Conservation (phyloP, 352 stramenopile species). For the Phytophthora sansomeana region DNA sequence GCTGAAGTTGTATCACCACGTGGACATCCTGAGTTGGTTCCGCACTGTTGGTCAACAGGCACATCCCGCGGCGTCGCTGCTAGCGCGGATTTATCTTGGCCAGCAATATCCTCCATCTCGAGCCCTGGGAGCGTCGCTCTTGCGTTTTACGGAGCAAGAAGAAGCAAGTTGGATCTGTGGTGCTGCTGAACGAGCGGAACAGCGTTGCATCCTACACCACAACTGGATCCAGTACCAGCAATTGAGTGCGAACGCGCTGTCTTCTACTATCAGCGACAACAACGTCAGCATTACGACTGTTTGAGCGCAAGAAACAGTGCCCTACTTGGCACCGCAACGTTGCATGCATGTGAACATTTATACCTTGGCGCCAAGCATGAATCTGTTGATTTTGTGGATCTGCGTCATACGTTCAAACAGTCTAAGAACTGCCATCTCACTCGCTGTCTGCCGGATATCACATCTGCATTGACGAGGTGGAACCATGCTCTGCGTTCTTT, state of each 20-base stretch:
- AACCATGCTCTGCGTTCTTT: too few relatives aligned
- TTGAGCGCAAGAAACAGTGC: conserved; percentile 11
- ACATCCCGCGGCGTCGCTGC: conserved; percentile 37
- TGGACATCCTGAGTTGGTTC: conserved; percentile 53
- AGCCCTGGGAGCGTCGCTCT: conserved; percentile 25
- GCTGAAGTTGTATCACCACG: conserved; percentile 50
- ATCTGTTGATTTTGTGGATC: too few relatives aligned
- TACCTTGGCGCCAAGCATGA: too few relatives aligned
- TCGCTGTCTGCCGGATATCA: too few relatives aligned
- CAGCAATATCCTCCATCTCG: conserved; percentile 21
- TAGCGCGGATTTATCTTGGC: conserved; percentile 45
- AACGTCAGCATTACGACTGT: conserved; percentile 1
- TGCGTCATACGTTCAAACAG: too few relatives aligned
- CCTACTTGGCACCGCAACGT: neutral
- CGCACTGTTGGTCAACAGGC: conserved; percentile 37
- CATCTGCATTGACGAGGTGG: too few relatives aligned
- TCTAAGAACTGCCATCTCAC: too few relatives aligned
- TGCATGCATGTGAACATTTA: neutral
- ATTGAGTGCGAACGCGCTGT: conserved; percentile 14
- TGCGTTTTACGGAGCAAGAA: conserved; percentile 34
- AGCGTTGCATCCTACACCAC: conserved; percentile 41
- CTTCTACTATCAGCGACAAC: conserved; percentile 1
- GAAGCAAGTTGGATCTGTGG: conserved; percentile 16
- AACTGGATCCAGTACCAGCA: conserved; percentile 44
- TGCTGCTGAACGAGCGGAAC: conserved; percentile 26